These are phyloP conservation scores for Eucalyptus camaldulensis DNA, from an alignment of 345 rosid species.

Conservation along the genomic window DNA sequence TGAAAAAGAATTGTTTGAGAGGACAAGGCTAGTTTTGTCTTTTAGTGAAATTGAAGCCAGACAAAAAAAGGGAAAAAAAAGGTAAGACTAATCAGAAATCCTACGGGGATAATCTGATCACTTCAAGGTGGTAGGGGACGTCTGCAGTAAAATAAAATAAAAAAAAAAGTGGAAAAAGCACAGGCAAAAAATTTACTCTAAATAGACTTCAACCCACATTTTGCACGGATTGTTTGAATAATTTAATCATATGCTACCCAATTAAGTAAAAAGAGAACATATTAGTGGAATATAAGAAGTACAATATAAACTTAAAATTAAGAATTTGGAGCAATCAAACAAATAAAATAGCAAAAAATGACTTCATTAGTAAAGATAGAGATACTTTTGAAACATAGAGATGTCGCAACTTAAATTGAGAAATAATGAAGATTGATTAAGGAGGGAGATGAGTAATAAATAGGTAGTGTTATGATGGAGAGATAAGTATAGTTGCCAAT, in stretches of 20 bases:
- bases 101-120: neutral
- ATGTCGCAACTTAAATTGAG: neutral
- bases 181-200: neutral
- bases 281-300: neutral
- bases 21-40: neutral
- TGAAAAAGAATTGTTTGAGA: too few species aligned
- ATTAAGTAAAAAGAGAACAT: neutral
- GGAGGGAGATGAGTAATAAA: neutral
- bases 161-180: neutral
- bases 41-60: neutral
- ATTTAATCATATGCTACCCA: neutral
- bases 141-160: too few species aligned
- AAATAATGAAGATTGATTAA: neutral
- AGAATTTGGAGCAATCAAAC: neutral
- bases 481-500: neutral
- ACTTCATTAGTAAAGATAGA: neutral
- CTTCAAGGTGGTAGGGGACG: too few species aligned
- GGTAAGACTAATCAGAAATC: neutral
- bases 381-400: neutral
- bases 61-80: neutral
- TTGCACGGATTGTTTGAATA: neutral
- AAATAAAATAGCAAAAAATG: neutral
- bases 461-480: neutral
- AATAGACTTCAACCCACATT: neutral
- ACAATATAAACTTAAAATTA: neutral